Percentiles rank a stretch among this genome's conserved stretches.
Conservation (phyloP, 495 filamentous ascomycete genomes). For the Podospora fimiseda region DNA sequence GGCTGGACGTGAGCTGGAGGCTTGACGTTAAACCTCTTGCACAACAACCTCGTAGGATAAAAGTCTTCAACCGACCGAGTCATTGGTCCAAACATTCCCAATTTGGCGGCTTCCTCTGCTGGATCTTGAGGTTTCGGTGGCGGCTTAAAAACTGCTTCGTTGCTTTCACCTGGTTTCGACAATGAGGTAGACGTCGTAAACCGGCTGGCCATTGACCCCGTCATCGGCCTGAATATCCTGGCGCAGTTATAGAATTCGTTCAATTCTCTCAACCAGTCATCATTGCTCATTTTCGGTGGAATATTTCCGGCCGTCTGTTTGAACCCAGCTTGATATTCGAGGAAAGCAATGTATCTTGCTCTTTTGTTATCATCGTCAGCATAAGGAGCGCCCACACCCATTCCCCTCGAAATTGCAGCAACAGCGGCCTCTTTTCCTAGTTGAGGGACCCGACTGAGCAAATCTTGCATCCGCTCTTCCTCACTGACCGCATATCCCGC, state of each 20-base stretch:
- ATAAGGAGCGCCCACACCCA: slow-evolving; percentile 77
- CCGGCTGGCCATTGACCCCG: slow-evolving; percentile 82
- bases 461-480: slow-evolving; percentile 51
- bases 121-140: slow-evolving; percentile 65
- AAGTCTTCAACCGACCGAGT: slow-evolving; percentile 69
- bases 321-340: slow-evolving; percentile 70
- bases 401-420: slow-evolving; percentile 68
- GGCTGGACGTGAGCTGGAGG: slow-evolving; percentile 65
- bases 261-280: slow-evolving; percentile 76
- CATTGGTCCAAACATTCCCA: slow-evolving; percentile 90
- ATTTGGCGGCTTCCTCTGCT: slow-evolving; percentile 76
- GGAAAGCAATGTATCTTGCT: slow-evolving; percentile 67
- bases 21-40: slow-evolving; percentile 85
- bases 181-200: slow-evolving; percentile 61
- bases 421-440: slow-evolving; percentile 68
- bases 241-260: slow-evolving; percentile 84
- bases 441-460: slow-evolving; percentile 59
- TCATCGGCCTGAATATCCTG: slow-evolving; percentile 87
- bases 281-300: slow-evolving; percentile 45
- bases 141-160: slow-evolving; percentile 49
- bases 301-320: slow-evolving; percentile 51
- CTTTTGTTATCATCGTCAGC: slow-evolving; percentile 73
- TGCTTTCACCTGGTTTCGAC: slow-evolving; percentile 21
- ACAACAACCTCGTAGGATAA: slow-evolving; percentile 75
- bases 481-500: slow-evolving; percentile 54